These are phyloP conservation scores for Anaeromyces robustus DNA, from an alignment of 192 early-diverging fungal genomes.

Conservation along the genomic window DNA sequence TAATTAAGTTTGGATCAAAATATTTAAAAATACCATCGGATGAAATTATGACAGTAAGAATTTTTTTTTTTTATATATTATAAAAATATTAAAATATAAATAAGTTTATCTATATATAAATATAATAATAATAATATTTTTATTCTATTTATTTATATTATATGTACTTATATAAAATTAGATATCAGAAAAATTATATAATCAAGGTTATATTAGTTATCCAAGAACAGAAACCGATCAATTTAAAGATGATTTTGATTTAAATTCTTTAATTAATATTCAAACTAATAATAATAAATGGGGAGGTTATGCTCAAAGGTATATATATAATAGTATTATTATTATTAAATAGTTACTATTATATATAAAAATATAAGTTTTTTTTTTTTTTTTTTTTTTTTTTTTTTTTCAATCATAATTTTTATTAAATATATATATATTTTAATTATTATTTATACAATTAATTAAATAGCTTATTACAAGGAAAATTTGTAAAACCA, in stretches of 20 bases:
- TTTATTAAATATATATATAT: too few species aligned
- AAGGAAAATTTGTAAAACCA: conserved; percentile 54
- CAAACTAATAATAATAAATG: conserved; percentile 29
- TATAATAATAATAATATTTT: too few species aligned
- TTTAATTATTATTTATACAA: not conserved
- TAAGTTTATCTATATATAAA: too few species aligned
- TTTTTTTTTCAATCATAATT: too few species aligned
- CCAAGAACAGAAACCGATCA: conserved; percentile 93
- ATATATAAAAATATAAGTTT: too few species aligned
- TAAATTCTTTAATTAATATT: conserved; percentile 42
- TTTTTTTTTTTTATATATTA: too few species aligned
- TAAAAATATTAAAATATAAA: too few species aligned
- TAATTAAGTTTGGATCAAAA: conserved; percentile 68
- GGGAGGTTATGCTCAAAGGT: conserved; percentile 20
- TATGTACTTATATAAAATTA: too few species aligned
- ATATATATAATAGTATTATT: too few species aligned
- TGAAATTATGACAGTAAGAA: conserved; percentile 50
- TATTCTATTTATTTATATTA: too few species aligned
- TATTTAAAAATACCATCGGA: conserved; percentile 61
- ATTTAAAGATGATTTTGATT: conserved; percentile 59
- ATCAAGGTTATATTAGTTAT: conserved; percentile 79
- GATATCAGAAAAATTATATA: conserved; percentile 81
- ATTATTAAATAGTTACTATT: too few species aligned
- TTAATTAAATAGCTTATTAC: conserved; percentile 25
- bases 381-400: too few species aligned